A percentile compares a stretch with the other conserved stretches of the same genome.
phyloP scores from a whole-genome alignment of 805 yeast genomes.

The Schwanniomyces occidentalis region DNA sequence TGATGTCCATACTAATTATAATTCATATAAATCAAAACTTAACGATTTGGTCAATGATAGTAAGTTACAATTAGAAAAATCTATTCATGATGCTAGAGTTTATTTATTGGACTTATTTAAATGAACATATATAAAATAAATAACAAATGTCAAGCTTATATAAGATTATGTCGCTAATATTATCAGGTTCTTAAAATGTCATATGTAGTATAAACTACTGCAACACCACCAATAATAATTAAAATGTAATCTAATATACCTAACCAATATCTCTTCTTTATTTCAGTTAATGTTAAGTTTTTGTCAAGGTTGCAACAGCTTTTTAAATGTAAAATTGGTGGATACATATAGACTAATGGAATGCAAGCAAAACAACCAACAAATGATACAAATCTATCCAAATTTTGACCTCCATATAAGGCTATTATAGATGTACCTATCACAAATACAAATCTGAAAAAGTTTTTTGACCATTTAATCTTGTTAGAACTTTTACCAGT shows the following conservation, averaged over 20 bases:
- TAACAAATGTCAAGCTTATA: not conserved
- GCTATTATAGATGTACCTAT: slow-evolving; percentile 57
- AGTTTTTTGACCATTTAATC: slow-evolving; percentile 68
- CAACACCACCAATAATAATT: slow-evolving; percentile 55
- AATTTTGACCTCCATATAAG: slow-evolving; percentile 63
- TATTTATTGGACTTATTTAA: slow-evolving; percentile 13
- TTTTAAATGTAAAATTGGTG: slow-evolving; percentile 71
- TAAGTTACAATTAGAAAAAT: slow-evolving; percentile 16
- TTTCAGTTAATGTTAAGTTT: slow-evolving; percentile 14
- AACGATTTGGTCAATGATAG: slow-evolving; percentile 9
- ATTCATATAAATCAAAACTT: slow-evolving; percentile 10
- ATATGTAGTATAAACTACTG: slow-evolving; percentile 68
- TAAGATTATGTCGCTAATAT: no score
- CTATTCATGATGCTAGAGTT: slow-evolving; percentile 29
- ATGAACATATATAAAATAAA: no score
- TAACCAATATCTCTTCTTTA: slow-evolving; percentile 34
- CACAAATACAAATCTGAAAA: slow-evolving; percentile 56
- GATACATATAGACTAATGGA: slow-evolving; percentile 83
- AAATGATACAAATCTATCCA: slow-evolving; percentile 75
- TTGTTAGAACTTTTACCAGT: slow-evolving; percentile 57
- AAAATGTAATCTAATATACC: slow-evolving; percentile 49
- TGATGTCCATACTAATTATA: not conserved
- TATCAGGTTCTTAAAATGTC: slow-evolving; percentile 41
- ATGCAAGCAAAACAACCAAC: slow-evolving; percentile 86
- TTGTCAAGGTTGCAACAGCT: slow-evolving; percentile 40